phyloP scores from a whole-genome alignment of 495 filamentous ascomycete genomes.

The Neurospora discreta region DNA sequence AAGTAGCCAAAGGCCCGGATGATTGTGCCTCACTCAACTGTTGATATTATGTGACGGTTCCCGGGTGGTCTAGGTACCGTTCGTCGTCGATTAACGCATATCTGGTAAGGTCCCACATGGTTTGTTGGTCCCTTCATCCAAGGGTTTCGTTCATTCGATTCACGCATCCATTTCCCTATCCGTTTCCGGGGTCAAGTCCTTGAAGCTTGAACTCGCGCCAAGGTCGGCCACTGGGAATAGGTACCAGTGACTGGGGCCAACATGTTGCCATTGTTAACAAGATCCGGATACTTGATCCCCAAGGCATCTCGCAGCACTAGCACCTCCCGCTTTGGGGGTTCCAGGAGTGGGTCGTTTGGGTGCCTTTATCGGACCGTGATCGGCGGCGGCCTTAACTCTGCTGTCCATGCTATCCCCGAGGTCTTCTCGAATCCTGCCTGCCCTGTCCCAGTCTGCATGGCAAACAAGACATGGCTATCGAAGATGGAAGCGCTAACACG shows the following conservation, averaged over 20 bases:
- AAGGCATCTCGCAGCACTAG: background rate
- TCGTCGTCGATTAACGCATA: background rate
- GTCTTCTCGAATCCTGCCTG: background rate
- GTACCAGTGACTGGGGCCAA: background rate
- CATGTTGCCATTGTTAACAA: background rate
- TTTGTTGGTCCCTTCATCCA: background rate
- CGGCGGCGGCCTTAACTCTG: background rate
- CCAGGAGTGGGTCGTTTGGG: background rate
- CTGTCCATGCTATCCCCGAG: background rate
- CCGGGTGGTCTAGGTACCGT: background rate
- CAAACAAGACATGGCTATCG: background rate
- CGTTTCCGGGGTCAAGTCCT: background rate
- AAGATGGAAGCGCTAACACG: background rate
- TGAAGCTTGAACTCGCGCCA: background rate
- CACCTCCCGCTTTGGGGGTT: background rate
- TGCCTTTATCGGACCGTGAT: background rate
- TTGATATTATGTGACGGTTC: background rate
- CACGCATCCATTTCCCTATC: background rate
- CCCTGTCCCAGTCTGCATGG: background rate
- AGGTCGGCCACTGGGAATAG: background rate
- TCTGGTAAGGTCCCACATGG: background rate
- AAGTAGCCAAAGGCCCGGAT: background rate
- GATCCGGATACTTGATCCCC: background rate
- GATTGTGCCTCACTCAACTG: background rate
- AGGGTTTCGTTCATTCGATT: background rate